Evolutionary conservation across 164 flowering plant genomes (phyloP).

Genomic region (Annona cherimola): DNA sequence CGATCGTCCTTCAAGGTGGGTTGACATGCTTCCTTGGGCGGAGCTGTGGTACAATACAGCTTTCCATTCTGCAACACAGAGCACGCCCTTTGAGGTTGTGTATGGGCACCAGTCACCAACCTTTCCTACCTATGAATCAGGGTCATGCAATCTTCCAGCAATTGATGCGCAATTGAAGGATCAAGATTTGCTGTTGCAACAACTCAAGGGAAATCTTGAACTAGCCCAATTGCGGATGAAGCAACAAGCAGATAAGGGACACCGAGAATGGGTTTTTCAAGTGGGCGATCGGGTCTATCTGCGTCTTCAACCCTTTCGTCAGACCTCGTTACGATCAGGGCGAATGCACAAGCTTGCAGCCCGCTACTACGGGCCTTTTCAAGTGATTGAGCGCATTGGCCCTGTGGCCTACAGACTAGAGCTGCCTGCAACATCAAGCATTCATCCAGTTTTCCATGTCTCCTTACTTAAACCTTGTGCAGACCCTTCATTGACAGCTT

Average conservation of each 20-base stretch:
- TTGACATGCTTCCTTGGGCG: not conserved
- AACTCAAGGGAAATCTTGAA: not conserved
- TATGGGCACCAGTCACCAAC: not conserved
- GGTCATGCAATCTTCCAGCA: too few species aligned
- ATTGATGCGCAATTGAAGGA: not conserved
- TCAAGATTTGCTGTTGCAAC: not conserved
- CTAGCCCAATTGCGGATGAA: slow-evolving; percentile 8
- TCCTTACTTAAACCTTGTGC: not conserved
- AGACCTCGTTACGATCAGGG: not conserved
- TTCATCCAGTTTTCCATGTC: slow-evolving; percentile 10
- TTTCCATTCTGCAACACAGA: not conserved
- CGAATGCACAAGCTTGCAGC: not conserved
- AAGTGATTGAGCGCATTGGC: not conserved
- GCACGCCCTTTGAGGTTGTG: slow-evolving; percentile 1
- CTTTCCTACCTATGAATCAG: not conserved
- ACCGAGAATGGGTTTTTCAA: not conserved
- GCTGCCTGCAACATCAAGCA: not conserved
- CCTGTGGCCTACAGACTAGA: not conserved
- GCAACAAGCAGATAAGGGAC: not conserved
- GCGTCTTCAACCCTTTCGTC: not conserved
- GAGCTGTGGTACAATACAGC: not conserved
- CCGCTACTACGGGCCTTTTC: not conserved
- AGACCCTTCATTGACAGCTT: too few species aligned
- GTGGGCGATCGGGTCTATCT: slow-evolving; percentile 5
- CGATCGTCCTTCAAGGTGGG: not conserved